These are phyloP conservation scores for Rosellinia necatrix DNA, from an alignment of 2,329 filamentous ascomycete species.

Conservation along the genomic window DNA sequence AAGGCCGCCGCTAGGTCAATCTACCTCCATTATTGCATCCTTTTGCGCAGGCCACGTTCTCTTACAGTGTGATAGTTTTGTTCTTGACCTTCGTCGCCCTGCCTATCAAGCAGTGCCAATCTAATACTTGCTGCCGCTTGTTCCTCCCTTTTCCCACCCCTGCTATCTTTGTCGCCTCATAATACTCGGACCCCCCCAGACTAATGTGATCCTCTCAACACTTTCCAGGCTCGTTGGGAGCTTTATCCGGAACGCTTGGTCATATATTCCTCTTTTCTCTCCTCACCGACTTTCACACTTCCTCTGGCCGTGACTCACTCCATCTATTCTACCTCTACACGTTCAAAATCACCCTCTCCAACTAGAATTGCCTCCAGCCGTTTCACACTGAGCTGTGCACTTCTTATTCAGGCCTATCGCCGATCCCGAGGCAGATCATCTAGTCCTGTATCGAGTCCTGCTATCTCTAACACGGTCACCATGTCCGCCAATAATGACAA, in stretches of 20 bases:
- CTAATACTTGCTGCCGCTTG: conserved; percentile 27
- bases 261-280: conserved; percentile 47
- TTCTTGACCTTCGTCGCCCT: conserved; percentile 34
- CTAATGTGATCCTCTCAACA: conserved; percentile 40
- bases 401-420: conserved; percentile 35
- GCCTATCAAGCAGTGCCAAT: conserved; percentile 32
- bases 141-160: conserved; percentile 32
- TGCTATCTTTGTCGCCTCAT: conserved; percentile 32
- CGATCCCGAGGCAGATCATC: conserved; percentile 17
- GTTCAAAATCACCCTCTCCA: conserved; percentile 37
- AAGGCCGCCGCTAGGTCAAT: conserved; percentile 19
- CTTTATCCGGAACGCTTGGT: conserved; percentile 34
- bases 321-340: conserved; percentile 39
- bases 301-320: conserved; percentile 46
- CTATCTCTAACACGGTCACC: conserved; percentile 33
- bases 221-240: conserved; percentile 31
- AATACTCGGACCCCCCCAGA: conserved; percentile 34
- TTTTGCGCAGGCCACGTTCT: conserved; percentile 31
- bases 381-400: conserved; percentile 36
- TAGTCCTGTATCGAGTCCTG: conserved; percentile 17
- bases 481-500: conserved; percentile 63
- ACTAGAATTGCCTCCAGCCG: conserved; percentile 27
- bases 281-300: conserved; percentile 49
- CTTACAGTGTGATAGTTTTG: conserved; percentile 25
- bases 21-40: conserved; percentile 20